Evolutionary conservation across 1,284 basidiomycete species (phyloP), one percentile per base, ranked within the genome.

Genomic region (Ceratobasidium sp.): DNA sequence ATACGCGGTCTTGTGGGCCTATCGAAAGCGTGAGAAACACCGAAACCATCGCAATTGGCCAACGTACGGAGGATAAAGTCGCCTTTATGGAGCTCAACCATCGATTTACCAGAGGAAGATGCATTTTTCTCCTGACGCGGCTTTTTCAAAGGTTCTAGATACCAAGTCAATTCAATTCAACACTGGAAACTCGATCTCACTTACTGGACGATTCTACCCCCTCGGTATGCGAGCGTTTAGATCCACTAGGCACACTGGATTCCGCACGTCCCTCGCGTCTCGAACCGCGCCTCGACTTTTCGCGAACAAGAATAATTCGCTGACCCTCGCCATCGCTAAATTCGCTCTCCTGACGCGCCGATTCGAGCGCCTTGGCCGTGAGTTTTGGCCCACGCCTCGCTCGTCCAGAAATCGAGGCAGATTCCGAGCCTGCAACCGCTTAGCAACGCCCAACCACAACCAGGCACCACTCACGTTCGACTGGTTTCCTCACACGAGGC

Each of bases 61-160:
- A 25, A 38, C 58, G 25, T 52, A 65, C 62, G 62, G 12, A 65
- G 34, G 8, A 65, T 42, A 29, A 32, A 53, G 35, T 65, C 62
- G 17, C 62, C 62, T n/a, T 17, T 4, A 8, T 34, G 35, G 32
- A 65, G 62, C 12, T 65, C 40, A 27, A 47, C 42, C 40, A 58
- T 2, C 12, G 56, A 29, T 8, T 45, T 3, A 12, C 25, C n/a
- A 17, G 20, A 27, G n/a, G 25, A 25, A 25, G 56, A 29, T 20
- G 20, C 56, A 17, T 8, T 17, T 17, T 40, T 17, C 8, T 8
- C 38, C 8, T 40, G 38, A 40, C 10, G 17, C 17, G 38, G 38
- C 38, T 40, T 8, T 17, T 40, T 8, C 38, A 40, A 40, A 17
- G 17, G 38, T 8, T 40, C 8, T 8, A 40, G 10, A 40, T 17